These are phyloP conservation scores for Vitellaria paradoxa DNA, from an alignment of 179 eudicot species.

Conservation along the genomic window DNA sequence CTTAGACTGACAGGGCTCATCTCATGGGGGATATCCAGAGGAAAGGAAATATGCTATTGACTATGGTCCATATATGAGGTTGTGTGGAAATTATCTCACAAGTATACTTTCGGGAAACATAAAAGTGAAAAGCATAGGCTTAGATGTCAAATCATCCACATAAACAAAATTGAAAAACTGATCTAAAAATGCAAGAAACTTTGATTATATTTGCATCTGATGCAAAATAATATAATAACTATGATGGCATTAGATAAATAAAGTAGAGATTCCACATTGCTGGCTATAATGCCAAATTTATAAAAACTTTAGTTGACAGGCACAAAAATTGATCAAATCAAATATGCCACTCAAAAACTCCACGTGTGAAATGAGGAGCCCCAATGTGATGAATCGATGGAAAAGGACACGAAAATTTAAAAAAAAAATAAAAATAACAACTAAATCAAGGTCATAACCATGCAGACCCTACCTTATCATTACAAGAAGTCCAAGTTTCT, in stretches of 20 bases:
- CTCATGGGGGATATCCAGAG: no score
- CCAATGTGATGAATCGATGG: background rate
- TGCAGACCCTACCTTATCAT: constrained; percentile 19
- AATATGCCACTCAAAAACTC: background rate
- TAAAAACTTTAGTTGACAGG: background rate
- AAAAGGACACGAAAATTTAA: no score
- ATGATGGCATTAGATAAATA: no score
- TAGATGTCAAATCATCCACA: background rate
- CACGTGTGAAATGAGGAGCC: background rate
- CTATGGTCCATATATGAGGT: background rate
- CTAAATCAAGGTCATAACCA: background rate
- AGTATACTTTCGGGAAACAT: background rate
- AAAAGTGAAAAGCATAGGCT: background rate
- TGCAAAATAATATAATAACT: background rate
- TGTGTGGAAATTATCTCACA: background rate
- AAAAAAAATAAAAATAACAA: background rate
- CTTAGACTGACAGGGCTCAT: background rate
- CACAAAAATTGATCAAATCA: background rate
- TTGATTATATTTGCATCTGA: background rate
- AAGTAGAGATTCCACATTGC: background rate
- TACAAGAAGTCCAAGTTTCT: constrained; percentile 7
- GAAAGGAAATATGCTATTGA: no score
- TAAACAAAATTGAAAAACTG: background rate
- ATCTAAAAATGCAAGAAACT: background rate
- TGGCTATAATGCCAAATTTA: background rate